These are phyloP conservation scores for Phytophthora citricola DNA, from an alignment of 352 stramenopile species.

Conservation along the genomic window DNA sequence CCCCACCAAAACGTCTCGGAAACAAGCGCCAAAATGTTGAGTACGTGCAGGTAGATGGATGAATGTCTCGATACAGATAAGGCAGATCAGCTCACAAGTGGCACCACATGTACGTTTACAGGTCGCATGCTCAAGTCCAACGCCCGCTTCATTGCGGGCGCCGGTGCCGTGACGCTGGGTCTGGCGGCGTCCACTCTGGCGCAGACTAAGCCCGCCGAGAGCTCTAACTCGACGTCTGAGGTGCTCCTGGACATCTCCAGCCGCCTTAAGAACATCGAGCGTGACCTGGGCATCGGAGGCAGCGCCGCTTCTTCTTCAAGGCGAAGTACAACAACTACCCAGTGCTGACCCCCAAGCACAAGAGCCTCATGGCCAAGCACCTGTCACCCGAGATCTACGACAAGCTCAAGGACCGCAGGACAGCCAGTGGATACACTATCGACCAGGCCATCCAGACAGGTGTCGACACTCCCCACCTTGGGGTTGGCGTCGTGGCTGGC, in stretches of 20 bases:
- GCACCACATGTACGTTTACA: constrained; percentile 14
- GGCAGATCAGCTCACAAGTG: neutral
- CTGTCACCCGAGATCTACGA: constrained; percentile 78
- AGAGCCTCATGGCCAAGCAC: constrained; percentile 82
- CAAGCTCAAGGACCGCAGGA: constrained; percentile 69
- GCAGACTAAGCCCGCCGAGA: constrained; percentile 50
- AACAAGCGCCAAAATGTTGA: constrained; percentile 30
- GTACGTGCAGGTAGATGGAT: constrained; percentile 26
- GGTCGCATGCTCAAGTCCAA: constrained; percentile 65
- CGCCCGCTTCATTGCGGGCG: constrained; percentile 57
- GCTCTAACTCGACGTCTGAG: constrained; percentile 51
- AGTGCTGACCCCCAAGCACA: constrained; percentile 76
- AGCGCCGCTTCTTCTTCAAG: constrained; percentile 6
- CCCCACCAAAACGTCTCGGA: constrained; percentile 12
- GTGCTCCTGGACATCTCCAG: constrained; percentile 72
- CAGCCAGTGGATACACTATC: constrained; percentile 74
- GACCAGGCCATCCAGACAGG: constrained; percentile 86
- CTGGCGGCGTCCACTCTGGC: constrained; percentile 57
- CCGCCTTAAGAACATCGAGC: constrained; percentile 68
- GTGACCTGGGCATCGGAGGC: constrained; percentile 61
- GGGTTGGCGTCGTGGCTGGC: constrained; percentile 75
- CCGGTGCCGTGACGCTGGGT: constrained; percentile 61
- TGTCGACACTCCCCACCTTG: constrained; percentile 71
- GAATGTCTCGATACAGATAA: neutral
- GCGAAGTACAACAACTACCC: constrained; percentile 78